Evolutionary conservation across 352 stramenopile genomes (phyloP).

Genomic region (Pythium phragmitis): DNA sequence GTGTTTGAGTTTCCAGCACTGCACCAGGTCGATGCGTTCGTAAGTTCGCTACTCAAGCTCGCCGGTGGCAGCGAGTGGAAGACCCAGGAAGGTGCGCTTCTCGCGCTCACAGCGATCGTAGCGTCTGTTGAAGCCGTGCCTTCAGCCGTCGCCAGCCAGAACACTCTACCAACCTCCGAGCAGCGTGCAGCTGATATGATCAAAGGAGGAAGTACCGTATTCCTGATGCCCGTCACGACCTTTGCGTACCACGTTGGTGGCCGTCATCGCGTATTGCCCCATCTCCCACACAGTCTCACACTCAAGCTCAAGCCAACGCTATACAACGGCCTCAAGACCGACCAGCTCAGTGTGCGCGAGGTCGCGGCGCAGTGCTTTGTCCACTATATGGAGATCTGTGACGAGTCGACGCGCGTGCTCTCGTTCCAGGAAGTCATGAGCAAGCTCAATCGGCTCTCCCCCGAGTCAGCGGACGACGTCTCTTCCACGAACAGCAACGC

Average conservation of each 20-base stretch:
- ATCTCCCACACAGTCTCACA: slow-evolving; percentile 14
- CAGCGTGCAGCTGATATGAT: slow-evolving; percentile 7
- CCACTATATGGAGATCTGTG: slow-evolving; percentile 46
- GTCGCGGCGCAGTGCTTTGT: slow-evolving; percentile 48
- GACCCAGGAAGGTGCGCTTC: slow-evolving; percentile 48
- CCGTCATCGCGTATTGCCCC: slow-evolving; percentile 10
- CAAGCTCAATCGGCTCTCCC: slow-evolving; percentile 68
- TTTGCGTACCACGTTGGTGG: slow-evolving; percentile 34
- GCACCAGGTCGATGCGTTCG: slow-evolving; percentile 37
- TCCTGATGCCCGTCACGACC: neutral
- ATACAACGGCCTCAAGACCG: slow-evolving; percentile 55
- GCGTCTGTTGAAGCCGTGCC: slow-evolving; percentile 30
- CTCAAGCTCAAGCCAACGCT: slow-evolving; percentile 49
- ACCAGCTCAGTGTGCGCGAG: slow-evolving; percentile 59
- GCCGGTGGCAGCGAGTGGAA: slow-evolving; percentile 35
- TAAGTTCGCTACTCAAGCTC: slow-evolving; percentile 44
- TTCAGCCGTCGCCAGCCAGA: neutral
- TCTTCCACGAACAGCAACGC: slow-evolving; percentile 1
- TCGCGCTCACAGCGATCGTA: slow-evolving; percentile 38
- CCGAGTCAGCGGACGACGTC: neutral
- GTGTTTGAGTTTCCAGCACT: slow-evolving; percentile 31
- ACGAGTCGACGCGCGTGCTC: slow-evolving; percentile 45
- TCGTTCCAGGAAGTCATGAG: slow-evolving; percentile 77
- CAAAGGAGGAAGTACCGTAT: neutral
- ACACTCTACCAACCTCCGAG: neutral